Evolutionary conservation across 176 grass and related monocot genomes (phyloP).

Genomic region (Musa troglodytarum): DNA sequence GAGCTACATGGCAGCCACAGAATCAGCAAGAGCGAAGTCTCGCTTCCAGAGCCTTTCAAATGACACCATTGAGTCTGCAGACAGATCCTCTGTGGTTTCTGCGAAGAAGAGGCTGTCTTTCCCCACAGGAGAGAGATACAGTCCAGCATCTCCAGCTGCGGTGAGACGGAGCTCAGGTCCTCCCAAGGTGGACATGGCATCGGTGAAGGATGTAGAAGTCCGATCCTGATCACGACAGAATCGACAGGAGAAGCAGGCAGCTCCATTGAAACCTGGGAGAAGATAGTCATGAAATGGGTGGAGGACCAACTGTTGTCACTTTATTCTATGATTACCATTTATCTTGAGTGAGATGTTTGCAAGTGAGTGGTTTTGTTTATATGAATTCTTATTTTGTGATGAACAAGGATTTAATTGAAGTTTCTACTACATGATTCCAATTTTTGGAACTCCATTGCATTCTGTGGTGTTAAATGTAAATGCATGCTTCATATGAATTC

Average conservation of each 20-base stretch:
- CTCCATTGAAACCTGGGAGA: not conserved
- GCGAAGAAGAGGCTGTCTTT: slow-evolving; percentile 84
- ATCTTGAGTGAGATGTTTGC: slow-evolving; percentile 20
- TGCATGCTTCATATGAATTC: no score
- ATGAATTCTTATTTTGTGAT: not conserved
- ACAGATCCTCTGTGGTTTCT: slow-evolving; percentile 29
- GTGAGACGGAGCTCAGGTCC: slow-evolving; percentile 75
- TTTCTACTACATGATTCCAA: not conserved
- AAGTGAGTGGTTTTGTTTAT: slow-evolving; percentile 4
- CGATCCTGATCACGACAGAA: slow-evolving; percentile 10
- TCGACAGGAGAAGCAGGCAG: not conserved
- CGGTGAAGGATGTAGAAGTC: slow-evolving; percentile 35
- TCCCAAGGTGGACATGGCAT: slow-evolving; percentile 53
- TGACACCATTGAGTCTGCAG: slow-evolving; percentile 40
- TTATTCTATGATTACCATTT: slow-evolving; percentile 21
- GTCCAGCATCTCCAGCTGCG: slow-evolving; percentile 18
- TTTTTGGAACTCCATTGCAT: no score
- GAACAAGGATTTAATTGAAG: not conserved
- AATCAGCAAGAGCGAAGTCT: slow-evolving; percentile 77
- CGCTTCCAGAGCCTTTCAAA: slow-evolving; percentile 42
- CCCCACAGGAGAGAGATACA: slow-evolving; percentile 34
- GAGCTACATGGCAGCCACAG: slow-evolving; percentile 83
- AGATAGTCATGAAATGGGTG: slow-evolving; percentile 15
- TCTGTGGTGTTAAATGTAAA: no score
- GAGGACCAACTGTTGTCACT: slow-evolving; percentile 19